Evolutionary conservation across 768 basidiomycete genomes (phyloP), one percentile per base, ranked within the genome.

Genomic region (Kwoniella europaea): DNA sequence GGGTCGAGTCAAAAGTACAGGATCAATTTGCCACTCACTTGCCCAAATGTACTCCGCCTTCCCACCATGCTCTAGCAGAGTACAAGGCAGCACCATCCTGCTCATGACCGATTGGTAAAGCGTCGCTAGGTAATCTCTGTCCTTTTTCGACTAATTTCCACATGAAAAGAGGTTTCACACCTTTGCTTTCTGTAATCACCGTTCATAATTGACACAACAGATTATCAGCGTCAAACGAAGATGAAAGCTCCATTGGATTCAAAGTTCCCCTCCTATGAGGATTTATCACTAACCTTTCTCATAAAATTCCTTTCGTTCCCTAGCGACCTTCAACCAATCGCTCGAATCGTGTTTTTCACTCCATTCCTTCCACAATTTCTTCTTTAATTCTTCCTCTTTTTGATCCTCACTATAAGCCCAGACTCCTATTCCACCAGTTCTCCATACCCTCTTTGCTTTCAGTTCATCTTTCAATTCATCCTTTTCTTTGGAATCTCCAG

Each of bases 61-160:
- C 76, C 65, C 72, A 77, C 77, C 76, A 81, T 57, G 78, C 73
- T 54, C 82, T 43, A 22, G 79, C 80, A 20, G 78, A 71, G 65
- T 74, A 82, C 15, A 82, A 62, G 29, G 68, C 66, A 41, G 73
- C 64, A 9, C 78, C 78, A 56, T 75, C 73, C 41, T 72, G 73
- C 53, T 82, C 82, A 46, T 73, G 62, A 0, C 82, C 82, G 3
- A 81, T 78, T 22, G 79, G 78, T 16, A 82, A 69, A 29, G 80
- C 82, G 60, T 82, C 80, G n/a, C 50, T 55, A 18, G 79, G 75
- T 35, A 77, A 46, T 16, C 55, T 35, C 43, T 71, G 66, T 13
- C 79, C 77, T 41, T 70, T 62, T 53, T 79, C 75, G 20, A 82
- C 82, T 7, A 82, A 74, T 42, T 81, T 79, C 82, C 82, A 82